A percentile compares a stretch with the other conserved stretches of the same genome.
Evolutionary conservation across 306 rosid genomes (phyloP).

Genomic region (Castanea mollissima): DNA sequence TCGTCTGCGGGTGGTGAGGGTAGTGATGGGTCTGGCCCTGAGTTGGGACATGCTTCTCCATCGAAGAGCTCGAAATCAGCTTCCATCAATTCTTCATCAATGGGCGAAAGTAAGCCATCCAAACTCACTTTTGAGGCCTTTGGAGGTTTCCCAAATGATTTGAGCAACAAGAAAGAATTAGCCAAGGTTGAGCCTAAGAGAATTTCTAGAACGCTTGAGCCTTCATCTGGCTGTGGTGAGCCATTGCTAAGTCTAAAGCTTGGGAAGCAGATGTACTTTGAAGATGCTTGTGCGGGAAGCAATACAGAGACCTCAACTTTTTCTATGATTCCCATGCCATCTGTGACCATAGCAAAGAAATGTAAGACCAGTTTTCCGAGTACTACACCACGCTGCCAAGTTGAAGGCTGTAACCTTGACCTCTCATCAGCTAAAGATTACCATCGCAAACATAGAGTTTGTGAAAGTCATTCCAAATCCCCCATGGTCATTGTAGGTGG

Average conservation of each 20-base stretch:
- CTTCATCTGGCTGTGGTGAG: conserved; percentile 63
- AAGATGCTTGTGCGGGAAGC: conserved; percentile 54
- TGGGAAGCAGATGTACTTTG: conserved; percentile 80
- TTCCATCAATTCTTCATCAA: conserved; percentile 66
- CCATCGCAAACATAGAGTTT: conserved; percentile 87
- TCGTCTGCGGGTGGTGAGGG: conserved; percentile 45
- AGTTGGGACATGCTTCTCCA: conserved; percentile 39
- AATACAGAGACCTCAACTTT: conserved; percentile 42
- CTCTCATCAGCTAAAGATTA: conserved; percentile 78
- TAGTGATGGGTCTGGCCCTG: conserved; percentile 57
- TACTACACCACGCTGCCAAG: conserved; percentile 64
- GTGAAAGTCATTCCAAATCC: conserved; percentile 83
- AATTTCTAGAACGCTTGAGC: conserved; percentile 48
- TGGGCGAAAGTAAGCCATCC: conserved; percentile 64
- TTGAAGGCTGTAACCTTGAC: conserved; percentile 83
- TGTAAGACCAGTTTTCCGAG: conserved; percentile 41
- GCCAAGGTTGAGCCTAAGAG: conserved; percentile 39
- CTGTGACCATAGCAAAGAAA: conserved; percentile 43
- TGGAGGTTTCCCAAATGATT: conserved; percentile 50
- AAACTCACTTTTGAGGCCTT: conserved; percentile 50
- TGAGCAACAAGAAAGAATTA: conserved; percentile 45
- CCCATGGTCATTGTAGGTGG: conserved; percentile 70
- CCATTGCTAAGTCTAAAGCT: conserved; percentile 85
- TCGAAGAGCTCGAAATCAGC: conserved; percentile 73
- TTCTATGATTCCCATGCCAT: conserved; percentile 35